These are phyloP conservation scores for Pseudogymnoascus sp. DNA, from an alignment of 2,329 filamentous ascomycete genomes.

Conservation along the genomic window DNA sequence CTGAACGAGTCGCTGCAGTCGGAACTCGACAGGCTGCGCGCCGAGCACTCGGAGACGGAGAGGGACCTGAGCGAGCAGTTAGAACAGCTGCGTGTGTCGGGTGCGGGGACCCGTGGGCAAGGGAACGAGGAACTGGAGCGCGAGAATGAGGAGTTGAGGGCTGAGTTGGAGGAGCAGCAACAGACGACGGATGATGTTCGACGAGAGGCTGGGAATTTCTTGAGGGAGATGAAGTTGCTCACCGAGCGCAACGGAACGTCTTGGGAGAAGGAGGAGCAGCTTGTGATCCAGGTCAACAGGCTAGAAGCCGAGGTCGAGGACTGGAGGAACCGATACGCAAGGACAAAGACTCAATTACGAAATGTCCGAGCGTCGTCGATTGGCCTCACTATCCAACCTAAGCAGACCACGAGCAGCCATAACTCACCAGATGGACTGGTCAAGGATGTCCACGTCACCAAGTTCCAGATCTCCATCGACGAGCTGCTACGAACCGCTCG, in stretches of 20 bases:
- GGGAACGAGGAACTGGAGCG: conserved; percentile 46
- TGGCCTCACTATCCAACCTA: conserved; percentile 57
- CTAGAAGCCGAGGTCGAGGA: conserved; percentile 78
- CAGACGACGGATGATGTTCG: conserved; percentile 80
- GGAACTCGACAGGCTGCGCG: conserved; percentile 66
- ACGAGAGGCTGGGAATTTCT: conserved; percentile 70
- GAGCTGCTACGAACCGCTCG: conserved; percentile 76
- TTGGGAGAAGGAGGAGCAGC: conserved; percentile 71
- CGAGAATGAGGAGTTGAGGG: conserved; percentile 62
- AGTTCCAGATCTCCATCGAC: conserved; percentile 90
- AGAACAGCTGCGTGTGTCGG: conserved; percentile 38
- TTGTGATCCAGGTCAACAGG: conserved; percentile 64
- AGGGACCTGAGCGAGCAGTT: conserved; percentile 56
- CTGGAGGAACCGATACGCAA: conserved; percentile 86
- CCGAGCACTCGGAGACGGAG: conserved; percentile 56
- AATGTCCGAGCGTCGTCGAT: conserved; percentile 73
- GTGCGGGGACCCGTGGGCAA: conserved; percentile 23
- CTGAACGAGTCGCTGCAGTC: conserved; percentile 72
- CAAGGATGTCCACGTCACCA: conserved; percentile 86
- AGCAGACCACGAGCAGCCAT: conserved; percentile 57
- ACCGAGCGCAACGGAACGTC: conserved; percentile 71
- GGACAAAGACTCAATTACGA: conserved; percentile 77
- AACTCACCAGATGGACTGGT: conserved; percentile 66
- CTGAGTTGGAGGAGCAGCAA: conserved; percentile 63
- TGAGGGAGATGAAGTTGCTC: conserved; percentile 81